These are phyloP conservation scores for Ganoderma lingzhi DNA, from an alignment of 1,284 basidiomycete genomes.

Conservation along the genomic window DNA sequence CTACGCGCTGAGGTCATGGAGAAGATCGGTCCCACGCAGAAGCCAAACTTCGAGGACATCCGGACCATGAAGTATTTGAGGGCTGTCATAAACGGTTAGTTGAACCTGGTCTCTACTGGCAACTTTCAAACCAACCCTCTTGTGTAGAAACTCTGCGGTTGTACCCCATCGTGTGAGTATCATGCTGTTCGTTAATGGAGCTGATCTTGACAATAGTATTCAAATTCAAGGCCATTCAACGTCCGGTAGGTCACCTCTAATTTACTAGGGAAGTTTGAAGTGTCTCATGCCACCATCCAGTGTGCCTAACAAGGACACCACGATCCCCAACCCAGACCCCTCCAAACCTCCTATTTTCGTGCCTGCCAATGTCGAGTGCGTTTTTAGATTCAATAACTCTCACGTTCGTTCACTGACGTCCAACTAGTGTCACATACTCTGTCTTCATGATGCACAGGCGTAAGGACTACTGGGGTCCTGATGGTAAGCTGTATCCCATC, in stretches of 20 bases:
- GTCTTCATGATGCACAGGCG: constrained; percentile 42
- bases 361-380: constrained; percentile 34
- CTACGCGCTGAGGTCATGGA: constrained; percentile 53
- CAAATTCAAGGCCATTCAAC: constrained; percentile 37
- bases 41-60: constrained; percentile 51
- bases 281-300: constrained; percentile 8
- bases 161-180: constrained; percentile 46
- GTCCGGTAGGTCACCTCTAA: constrained; percentile 27
- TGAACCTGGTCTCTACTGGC: background rate
- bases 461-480: constrained; percentile 42
- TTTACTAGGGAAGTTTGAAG: background rate
- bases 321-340: constrained; percentile 34
- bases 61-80: constrained; percentile 48
- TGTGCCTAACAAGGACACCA: constrained; percentile 32
- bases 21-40: constrained; percentile 42
- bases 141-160: constrained; percentile 41
- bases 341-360: constrained; percentile 37
- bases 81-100: constrained; percentile 43
- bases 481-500: constrained; percentile 24
- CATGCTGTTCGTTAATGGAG: background rate
- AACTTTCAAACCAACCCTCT: background rate
- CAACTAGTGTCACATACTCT: constrained; percentile 33
- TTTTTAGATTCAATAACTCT: background rate
- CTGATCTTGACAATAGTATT: background rate
- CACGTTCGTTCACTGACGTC: background rate